Evolutionary conservation across 2,329 filamentous ascomycete species (phyloP).

Genomic region (Piedraia hortae): DNA sequence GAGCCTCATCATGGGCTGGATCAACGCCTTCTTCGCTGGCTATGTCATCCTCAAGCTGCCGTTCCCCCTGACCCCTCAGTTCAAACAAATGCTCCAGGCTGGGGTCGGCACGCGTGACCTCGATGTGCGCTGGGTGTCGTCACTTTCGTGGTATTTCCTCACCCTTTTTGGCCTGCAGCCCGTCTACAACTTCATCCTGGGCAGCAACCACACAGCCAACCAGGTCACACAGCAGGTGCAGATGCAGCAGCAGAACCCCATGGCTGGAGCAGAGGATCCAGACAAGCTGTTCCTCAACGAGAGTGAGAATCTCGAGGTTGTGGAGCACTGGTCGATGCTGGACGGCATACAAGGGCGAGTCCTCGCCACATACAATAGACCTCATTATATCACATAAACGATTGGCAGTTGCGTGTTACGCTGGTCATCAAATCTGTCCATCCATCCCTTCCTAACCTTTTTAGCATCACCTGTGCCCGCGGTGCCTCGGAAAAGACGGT

Average conservation of each 20-base stretch:
- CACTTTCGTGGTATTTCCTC: constrained; percentile 94
- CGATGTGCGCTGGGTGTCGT: constrained; percentile 95
- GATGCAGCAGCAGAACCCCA: constrained; percentile 25
- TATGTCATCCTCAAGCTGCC: constrained; percentile 98
- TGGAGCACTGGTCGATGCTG: constrained; percentile 78
- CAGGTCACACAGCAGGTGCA: constrained; percentile 30
- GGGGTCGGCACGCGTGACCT: constrained; percentile 87
- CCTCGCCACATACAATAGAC: too few species aligned
- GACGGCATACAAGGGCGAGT: constrained; percentile 70
- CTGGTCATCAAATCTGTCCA: constrained; percentile 5
- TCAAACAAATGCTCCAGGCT: constrained; percentile 97
- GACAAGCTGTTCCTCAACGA: constrained; percentile 86
- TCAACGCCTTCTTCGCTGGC: constrained; percentile 94
- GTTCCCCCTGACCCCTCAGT: constrained; percentile 91
- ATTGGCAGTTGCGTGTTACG: constrained; percentile 1
- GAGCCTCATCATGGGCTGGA: constrained; percentile 98
- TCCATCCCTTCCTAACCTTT: constrained; percentile 8
- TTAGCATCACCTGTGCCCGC: constrained; percentile 10
- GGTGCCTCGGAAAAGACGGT: constrained; percentile 4
- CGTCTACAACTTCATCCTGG: constrained; percentile 89
- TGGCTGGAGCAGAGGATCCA: constrained; percentile 76
- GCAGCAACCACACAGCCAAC: constrained; percentile 82
- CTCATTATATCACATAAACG: constrained; percentile 1
- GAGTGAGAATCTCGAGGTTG: constrained; percentile 81
- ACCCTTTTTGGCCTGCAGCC: constrained; percentile 91